Base-by-base conservation (phyloP, 2,329 filamentous ascomycete genomes). In the Alternaria burnsii region DNA sequence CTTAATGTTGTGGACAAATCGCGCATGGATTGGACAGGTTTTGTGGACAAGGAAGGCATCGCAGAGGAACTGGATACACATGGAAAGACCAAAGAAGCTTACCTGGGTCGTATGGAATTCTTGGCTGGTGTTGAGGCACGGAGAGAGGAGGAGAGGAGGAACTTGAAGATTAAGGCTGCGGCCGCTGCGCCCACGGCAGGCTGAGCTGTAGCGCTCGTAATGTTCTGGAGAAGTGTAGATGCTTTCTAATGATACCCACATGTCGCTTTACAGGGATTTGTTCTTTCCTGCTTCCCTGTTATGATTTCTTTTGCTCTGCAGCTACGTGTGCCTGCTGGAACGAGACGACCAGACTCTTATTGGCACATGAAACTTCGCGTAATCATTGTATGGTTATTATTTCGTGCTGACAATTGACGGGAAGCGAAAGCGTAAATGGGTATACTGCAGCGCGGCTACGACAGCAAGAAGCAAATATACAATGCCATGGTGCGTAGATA, bases 1-100 rank as follows among this genome's bases (percentile, higher is more conserved):
- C 84, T 90, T 78, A 89, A 88, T 66, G 88, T 87, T 0, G 86
- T 90, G 51, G 87, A 89, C 76, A 90, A 89, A 76, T 88, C 85
- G 30, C 83, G 87, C 54, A 78, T 89, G 69, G 88, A 90, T 68
- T 90, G 88, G 88, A 87, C 86, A 20, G 83, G 84, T 11, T 88
- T 88, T 69, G 87, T 90, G 41, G 86, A 88, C 70, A 78, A 85
- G 54, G 84, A 85, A 46, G 87, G 87, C 30, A 84, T 89, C 58
- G 83, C 84, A 58, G 87, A 88, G 58, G 88, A 90, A 73, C 74
- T 90, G 70, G 83, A 86, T 56, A 82, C 82, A 46, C 86, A 88
- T 72, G 86, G 85, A 63, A 87, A 86, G 72, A 86, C 86, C 11
- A 88, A 88, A 70, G 84, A 86, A 55, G 85, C 85, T 0, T 90